A percentile compares a stretch with the other conserved stretches of the same genome.
phyloP scores from a whole-genome alignment of 148 eudicot species.

The Arbutus unedo region DNA sequence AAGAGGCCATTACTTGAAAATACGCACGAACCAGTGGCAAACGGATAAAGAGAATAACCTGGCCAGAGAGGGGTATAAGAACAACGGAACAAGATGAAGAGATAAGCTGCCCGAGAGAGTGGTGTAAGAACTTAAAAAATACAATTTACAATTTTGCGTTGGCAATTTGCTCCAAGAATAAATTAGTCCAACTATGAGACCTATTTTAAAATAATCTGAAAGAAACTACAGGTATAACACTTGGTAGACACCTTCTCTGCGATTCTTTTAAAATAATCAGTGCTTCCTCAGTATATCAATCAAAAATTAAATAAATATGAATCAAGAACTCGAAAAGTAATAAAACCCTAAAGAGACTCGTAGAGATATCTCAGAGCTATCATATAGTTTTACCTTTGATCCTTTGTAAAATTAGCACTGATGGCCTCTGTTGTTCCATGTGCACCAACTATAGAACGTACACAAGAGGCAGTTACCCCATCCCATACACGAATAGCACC shows the following conservation, averaged over 20 bases:
- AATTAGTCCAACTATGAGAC: no score
- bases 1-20: neutral
- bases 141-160: no score
- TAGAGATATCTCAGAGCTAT: neutral
- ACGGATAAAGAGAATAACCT: neutral
- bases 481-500: constrained; percentile 86
- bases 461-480: constrained; percentile 71
- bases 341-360: neutral
- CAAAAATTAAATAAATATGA: neutral
- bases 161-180: no score
- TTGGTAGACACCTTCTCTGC: neutral
- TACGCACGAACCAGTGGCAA: neutral
- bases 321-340: neutral
- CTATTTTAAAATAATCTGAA: neutral
- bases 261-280: neutral
- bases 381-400: constrained; percentile 47
- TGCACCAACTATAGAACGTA: constrained; percentile 62
- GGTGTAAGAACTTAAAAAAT: neutral
- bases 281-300: neutral
- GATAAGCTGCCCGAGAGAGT: neutral
- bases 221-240: neutral
- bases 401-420: constrained; percentile 73
- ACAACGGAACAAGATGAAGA: neutral
- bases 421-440: constrained; percentile 73
- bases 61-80: neutral